These are phyloP conservation scores for Rhododendron ferrugineum DNA, from an alignment of 148 eudicot species.

Conservation along the genomic window DNA sequence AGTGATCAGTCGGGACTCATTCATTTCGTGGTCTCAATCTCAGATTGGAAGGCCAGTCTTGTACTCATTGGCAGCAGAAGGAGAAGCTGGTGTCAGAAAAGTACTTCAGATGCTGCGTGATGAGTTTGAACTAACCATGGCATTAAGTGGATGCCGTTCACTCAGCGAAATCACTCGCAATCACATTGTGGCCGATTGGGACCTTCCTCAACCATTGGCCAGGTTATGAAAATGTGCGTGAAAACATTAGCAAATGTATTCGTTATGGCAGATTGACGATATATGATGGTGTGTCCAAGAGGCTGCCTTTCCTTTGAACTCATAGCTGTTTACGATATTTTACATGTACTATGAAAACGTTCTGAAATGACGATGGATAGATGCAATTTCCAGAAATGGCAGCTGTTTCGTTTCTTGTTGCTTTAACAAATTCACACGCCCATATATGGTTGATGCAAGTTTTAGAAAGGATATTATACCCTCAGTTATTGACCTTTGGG, in stretches of 20 bases:
- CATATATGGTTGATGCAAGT: background rate
- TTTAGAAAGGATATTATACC: background rate
- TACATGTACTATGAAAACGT: background rate
- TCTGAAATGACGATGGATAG: background rate
- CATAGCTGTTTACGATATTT: background rate
- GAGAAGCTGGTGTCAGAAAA: constrained; percentile 82
- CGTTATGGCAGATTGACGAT: background rate
- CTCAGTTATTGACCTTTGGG: background rate
- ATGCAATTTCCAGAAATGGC: background rate
- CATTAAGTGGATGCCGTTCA: constrained; percentile 84
- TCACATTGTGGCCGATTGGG: constrained; percentile 81
- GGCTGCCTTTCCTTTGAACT: constrained; percentile 18
- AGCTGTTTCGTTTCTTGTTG: background rate
- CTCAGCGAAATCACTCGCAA: constrained; percentile 72
- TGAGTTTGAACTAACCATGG: constrained; percentile 94
- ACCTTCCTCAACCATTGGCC: constrained; percentile 42
- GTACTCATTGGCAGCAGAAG: constrained; percentile 88
- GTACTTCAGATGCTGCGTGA: constrained; percentile 87
- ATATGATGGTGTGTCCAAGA: constrained; percentile 6
- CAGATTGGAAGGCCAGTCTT: constrained; percentile 94
- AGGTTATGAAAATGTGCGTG: constrained; percentile 31
- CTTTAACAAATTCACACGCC: background rate
- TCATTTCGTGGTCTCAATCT: background rate
- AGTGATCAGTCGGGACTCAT: background rate
- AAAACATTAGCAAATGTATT: background rate